Base-by-base conservation (phyloP, 164 flowering plant species). In the Tinospora cordifolia region DNA sequence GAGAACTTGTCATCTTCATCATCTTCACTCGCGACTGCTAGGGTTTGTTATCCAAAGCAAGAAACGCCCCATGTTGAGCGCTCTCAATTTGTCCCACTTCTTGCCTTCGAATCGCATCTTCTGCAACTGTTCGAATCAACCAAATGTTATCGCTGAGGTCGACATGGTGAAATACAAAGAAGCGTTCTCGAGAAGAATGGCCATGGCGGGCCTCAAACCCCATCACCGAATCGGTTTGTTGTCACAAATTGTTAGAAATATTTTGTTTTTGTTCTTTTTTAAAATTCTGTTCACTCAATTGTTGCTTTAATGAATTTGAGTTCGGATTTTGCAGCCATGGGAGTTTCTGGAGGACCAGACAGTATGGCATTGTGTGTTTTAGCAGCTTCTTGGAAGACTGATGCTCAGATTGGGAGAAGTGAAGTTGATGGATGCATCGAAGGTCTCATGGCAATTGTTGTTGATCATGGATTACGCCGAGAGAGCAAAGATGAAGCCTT, bases 261-360 rank as follows among this genome's bases (percentile, higher is more conserved):
- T n/a, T n/a, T n/a, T n/a, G n/a, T n/a, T 38, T 0, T 34, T 17
- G 2, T 24, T n/a, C 24, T 21, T 10, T n/a, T 17, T 4, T n/a
- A n/a, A n/a, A 1, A 26, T 75, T 13, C 6, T 54, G 9, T 17
- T 3, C 9, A 9, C 22, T 24, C 7, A n/a, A 24, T 11, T 0
- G 5, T 66, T 63, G 39, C 14, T 6, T 14, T 13, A 11, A 30
- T 39, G 21, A 19, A 2, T 27, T 60, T 12, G 17, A 14, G 10
- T 40, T 3, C 39, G 22, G 14, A 34, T 14, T 74, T 69, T 78
- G 54, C 79, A 92, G 98, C 97, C 58, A 19, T 93, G 39, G 98
- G 92, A 24, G 98, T 93, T 10, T 89, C 97, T 26, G 98, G 98
- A 5, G 98, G 98, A 6, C 88, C 96, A 9, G 98, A 93, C 67